Conservation (phyloP, 2,329 filamentous ascomycete genomes). For the Cephalotrichum gorgonifer region DNA sequence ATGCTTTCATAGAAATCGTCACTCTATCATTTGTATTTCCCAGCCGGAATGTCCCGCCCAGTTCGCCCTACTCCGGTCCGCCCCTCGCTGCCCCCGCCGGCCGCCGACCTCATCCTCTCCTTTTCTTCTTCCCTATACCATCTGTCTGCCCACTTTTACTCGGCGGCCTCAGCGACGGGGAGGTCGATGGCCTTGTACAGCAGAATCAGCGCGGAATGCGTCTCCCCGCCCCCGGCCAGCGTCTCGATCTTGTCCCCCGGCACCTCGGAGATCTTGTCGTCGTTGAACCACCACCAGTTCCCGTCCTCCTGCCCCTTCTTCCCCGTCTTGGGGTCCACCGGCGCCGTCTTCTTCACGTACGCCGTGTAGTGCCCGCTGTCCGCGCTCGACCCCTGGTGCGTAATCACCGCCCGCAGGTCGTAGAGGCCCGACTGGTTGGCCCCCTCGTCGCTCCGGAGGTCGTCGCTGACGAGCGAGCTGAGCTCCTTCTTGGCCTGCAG, state of each 20-base stretch:
- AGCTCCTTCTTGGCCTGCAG: conserved; percentile 81
- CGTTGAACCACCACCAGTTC: conserved; percentile 99
- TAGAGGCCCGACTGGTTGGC: conserved; percentile 93
- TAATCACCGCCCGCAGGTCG: conserved; percentile 86
- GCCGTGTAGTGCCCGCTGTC: conserved; percentile 98
- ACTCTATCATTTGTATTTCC: no score
- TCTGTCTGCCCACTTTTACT: background rate
- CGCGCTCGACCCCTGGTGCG: conserved; percentile 91
- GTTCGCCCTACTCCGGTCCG: no score
- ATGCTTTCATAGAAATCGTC: background rate
- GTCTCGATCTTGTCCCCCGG: conserved; percentile 83
- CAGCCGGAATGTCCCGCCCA: no score
- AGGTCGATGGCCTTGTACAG: conserved; percentile 68
- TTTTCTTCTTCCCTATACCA: conserved; percentile 15
- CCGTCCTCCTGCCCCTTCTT: conserved; percentile 75
- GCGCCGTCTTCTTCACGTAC: conserved; percentile 85
- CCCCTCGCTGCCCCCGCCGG: no score
- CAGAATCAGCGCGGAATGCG: conserved; percentile 71
- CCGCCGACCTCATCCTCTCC: background rate
- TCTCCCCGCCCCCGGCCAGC: conserved; percentile 80
- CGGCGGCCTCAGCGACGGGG: conserved; percentile 38
- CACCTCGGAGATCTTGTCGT: conserved; percentile 93
- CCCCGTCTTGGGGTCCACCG: conserved; percentile 63
- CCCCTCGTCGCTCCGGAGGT: conserved; percentile 65
- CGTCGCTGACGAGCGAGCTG: conserved; percentile 62